Evolutionary conservation across 345 rosid species (phyloP).

Genomic region (Brassica juncea): DNA sequence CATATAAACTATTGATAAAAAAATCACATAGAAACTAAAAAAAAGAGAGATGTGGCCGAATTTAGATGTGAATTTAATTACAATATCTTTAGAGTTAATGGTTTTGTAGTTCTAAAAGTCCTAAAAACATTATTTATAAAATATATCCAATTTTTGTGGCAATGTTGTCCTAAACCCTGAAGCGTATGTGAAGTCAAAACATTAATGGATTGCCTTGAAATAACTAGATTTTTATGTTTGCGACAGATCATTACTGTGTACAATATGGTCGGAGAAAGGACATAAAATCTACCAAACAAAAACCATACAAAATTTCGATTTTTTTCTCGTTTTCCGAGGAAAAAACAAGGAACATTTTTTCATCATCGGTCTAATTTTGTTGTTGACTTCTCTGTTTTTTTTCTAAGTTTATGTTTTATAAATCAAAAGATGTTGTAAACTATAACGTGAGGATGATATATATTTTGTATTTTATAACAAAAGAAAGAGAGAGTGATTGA

Average conservation of each 20-base stretch:
- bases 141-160: not conserved
- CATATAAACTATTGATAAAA: not conserved
- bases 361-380: not conserved
- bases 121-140: too few species aligned
- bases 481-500: too few species aligned
- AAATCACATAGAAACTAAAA: not conserved
- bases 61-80: slow-evolving; percentile 14
- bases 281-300: not conserved
- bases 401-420: not conserved
- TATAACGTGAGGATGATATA: too few species aligned
- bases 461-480: too few species aligned
- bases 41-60: slow-evolving; percentile 21
- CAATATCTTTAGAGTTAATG: slow-evolving; percentile 4
- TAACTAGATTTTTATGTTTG: not conserved
- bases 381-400: not conserved
- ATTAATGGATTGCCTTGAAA: not conserved
- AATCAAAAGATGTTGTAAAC: too few species aligned
- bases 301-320: not conserved
- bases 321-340: not conserved
- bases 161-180: slow-evolving; percentile 29
- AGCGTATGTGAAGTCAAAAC: not conserved
- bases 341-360: not conserved
- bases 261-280: not conserved
- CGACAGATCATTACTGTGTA: not conserved
- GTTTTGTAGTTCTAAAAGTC: not conserved